Evolutionary conservation across 805 yeast genomes (phyloP), one percentile per base, ranked within the genome.

Genomic region (Yarrowia sp.): DNA sequence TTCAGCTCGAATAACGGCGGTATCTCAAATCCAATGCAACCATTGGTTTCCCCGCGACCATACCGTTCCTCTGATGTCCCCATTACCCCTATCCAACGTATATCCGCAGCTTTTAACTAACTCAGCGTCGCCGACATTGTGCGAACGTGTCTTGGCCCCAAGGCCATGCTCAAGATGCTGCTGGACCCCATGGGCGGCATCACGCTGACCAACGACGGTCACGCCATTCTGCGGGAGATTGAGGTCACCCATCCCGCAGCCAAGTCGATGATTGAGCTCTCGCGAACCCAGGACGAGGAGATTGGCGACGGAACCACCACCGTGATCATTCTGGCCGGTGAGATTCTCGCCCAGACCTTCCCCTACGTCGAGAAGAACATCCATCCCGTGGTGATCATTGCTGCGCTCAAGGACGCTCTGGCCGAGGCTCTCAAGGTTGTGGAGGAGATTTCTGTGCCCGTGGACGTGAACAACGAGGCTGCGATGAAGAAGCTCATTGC

Each of bases 221-320:
- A 95, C 79, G 99, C 99, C 17, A 95, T 95, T 73, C 82, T 95
- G 73, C 86, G 99, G 76, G 99, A 95, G 77, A 95, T 95, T 73
- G 98, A 94, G 76, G 82, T 80, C n/a, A 92, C 97, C 4, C 99
- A 95, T 77, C 99, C 99, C 12, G 99, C 99, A 5, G 99, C 99
- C 56, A 95, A 95, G 80, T 90, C 97, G 39, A 95, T 95, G 98
- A 90, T 95, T 76, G 99, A 95, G 80, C 85, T 95, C 72, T 87
- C 95, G 74, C 86, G 99, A 80, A 93, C 99, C 8, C 98, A 94
- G 81, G 99, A 94, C 77, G 99, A 94, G 80, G 99, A 94, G 80
- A 99, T 87, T 68, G 99, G 99, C 68, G 99, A 95, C 76, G 98
- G 98, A 70, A 93, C 99, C 69, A 95, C 99, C 33, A 89, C 97